These are phyloP conservation scores for Melampsora americana DNA, from an alignment of 1,284 basidiomycete species.

Conservation along the genomic window DNA sequence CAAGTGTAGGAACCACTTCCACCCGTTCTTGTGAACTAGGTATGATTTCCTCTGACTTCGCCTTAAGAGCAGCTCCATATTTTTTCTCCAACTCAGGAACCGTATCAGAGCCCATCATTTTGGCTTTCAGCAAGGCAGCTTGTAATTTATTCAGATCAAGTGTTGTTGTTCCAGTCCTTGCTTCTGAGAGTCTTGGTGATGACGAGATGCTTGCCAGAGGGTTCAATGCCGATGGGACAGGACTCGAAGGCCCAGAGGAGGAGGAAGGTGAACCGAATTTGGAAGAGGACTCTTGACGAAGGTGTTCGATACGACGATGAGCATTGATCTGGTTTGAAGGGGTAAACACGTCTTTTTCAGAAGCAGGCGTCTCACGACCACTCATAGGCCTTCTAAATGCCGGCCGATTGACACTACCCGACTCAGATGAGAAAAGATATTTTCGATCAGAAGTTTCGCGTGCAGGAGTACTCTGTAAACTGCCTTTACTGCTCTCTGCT, in stretches of 20 bases:
- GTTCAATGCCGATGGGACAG: constrained; percentile 82
- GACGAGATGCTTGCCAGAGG: constrained; percentile 55
- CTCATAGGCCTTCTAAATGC: constrained; percentile 76
- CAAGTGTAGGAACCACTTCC: constrained; percentile 83
- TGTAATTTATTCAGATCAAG: constrained; percentile 78
- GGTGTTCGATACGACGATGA: background rate
- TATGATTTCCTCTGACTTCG: constrained; percentile 45
- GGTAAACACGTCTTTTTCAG: background rate
- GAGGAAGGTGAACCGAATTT: constrained; percentile 17
- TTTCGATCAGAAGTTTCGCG: constrained; percentile 25
- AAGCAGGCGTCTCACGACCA: constrained; percentile 45
- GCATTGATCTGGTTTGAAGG: constrained; percentile 31
- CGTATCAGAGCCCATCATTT: constrained; percentile 70
- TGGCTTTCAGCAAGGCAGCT: constrained; percentile 85
- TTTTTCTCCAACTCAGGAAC: constrained; percentile 73
- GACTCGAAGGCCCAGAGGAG: constrained; percentile 60
- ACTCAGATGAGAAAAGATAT: constrained; percentile 36
- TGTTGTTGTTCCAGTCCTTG: constrained; percentile 4
- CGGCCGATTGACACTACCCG: constrained; percentile 50
- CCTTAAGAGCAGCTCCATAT: constrained; percentile 63
- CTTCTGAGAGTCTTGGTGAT: constrained; percentile 45
- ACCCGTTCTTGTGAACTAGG: constrained; percentile 58
- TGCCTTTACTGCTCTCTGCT: constrained; percentile 47
- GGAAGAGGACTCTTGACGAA: constrained; percentile 11
- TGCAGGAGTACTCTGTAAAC: constrained; percentile 49